Evolutionary conservation across 345 rosid genomes (phyloP).

Genomic region (Eucalyptus albens): DNA sequence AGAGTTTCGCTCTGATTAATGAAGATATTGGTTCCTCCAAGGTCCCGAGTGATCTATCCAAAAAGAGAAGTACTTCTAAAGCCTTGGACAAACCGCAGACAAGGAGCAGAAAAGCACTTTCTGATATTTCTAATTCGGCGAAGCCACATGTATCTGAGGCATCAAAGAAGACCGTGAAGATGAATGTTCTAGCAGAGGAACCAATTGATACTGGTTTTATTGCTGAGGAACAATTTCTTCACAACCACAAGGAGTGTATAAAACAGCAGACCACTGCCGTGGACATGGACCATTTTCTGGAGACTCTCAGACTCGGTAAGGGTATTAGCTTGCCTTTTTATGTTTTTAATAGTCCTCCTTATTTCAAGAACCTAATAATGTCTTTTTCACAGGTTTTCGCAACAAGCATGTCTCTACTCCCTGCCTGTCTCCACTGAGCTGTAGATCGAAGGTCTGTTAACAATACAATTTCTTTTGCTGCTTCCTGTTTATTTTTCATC

Average conservation of each 20-base stretch:
- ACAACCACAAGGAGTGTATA: constrained; percentile 44
- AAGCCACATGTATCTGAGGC: constrained; percentile 12
- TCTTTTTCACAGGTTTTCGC: background rate
- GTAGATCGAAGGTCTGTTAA: constrained; percentile 4
- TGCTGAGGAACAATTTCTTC: constrained; percentile 27
- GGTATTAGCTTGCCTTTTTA: background rate
- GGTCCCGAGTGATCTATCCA: constrained; percentile 7
- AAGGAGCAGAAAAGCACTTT: constrained; percentile 27
- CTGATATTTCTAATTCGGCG: constrained; percentile 46
- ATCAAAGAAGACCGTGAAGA: constrained; percentile 17
- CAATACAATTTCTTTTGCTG: background rate
- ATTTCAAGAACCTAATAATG: background rate
- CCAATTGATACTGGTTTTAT: background rate
- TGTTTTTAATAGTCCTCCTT: background rate
- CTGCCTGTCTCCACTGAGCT: background rate
- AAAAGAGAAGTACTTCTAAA: constrained; percentile 14
- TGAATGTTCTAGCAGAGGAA: constrained; percentile 14
- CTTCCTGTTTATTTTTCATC: background rate
- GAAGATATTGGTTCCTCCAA: constrained; percentile 2
- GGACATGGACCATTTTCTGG: constrained; percentile 19
- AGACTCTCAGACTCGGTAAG: constrained; percentile 22
- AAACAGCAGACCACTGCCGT: constrained; percentile 15
- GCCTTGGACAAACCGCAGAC: constrained; percentile 8
- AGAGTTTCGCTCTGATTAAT: constrained; percentile 1
- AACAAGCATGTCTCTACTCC: background rate